Percentiles rank a stretch among this genome's conserved stretches.
Conservation (phyloP, 1,284 basidiomycete species). For the Pseudozyma sp. region DNA sequence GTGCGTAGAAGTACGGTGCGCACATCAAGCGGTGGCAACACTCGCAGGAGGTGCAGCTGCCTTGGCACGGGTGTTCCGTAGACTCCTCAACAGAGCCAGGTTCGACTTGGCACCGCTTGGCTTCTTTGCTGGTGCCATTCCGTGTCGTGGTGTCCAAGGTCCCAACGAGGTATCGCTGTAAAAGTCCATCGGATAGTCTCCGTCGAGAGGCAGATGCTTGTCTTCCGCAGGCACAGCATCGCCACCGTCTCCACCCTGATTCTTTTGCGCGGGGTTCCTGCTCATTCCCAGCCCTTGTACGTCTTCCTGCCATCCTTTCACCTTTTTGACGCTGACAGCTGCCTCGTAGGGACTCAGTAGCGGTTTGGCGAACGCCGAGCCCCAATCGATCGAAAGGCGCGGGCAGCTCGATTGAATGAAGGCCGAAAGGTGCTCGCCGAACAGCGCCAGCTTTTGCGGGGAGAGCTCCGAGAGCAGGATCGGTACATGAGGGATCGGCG, state of each 20-base stretch:
- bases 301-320: constrained; percentile 74
- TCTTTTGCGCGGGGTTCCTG: constrained; percentile 57
- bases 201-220: constrained; percentile 63
- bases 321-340: constrained; percentile 82
- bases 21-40: constrained; percentile 13
- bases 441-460: constrained; percentile 88
- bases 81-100: constrained; percentile 51
- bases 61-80: constrained; percentile 28
- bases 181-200: constrained; percentile 93
- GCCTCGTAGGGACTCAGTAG: constrained; percentile 94
- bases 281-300: constrained; percentile 66
- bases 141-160: constrained; percentile 70
- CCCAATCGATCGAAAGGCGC: constrained; percentile 94
- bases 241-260: constrained; percentile 4
- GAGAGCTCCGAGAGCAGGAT: constrained; percentile 95
- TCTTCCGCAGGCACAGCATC: constrained; percentile 19
- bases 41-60: constrained; percentile 14
- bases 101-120: constrained; percentile 45
- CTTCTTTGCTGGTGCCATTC: constrained; percentile 59
- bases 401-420: constrained; percentile 98
- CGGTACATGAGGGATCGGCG: constrained; percentile 78
- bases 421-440: constrained; percentile 79
- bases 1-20: too few relatives aligned
- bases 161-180: constrained; percentile 80
- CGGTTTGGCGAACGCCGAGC: constrained; percentile 83